Base-by-base conservation (phyloP, 2,329 filamentous ascomycete genomes). In the Penicillium sp. region DNA sequence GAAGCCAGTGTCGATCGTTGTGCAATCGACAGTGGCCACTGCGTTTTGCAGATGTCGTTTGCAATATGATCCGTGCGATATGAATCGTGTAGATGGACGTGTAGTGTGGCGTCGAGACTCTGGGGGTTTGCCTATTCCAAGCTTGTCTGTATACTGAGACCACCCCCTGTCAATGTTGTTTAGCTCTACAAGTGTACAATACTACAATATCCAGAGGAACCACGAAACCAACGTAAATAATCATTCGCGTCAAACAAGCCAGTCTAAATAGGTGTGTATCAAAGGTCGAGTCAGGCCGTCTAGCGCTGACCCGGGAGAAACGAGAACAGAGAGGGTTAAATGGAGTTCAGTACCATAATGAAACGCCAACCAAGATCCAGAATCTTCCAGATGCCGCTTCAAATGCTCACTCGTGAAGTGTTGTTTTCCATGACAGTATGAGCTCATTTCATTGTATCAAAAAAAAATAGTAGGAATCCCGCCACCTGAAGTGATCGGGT, bases 351-450 rank as follows among this genome's bases (percentile, higher is more conserved):
- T 57, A 67, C 59, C 59, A 63, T 62, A 52, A 64, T 63, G 61
- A 62, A 64, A 69, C 65, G 66, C 65, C 63, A 65, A 65, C 62
- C 62, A 64, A 63, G 54, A 67, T 65, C 51, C 41, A 68, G 65
- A 54, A 45, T 64, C 64, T 67, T 60, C 64, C 64, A 64, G 63
- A 68, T 63, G 60, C 61, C 67, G 68, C 67, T 71, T 66, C 64
- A 63, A 59, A 70, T 66, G 63, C 59, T 63, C 54, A 56, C 55
- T 58, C 55, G 52, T 59, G 60, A 62, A 36, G 51, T 59, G 56
- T 54, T 51, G 59, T 59, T 61, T 56, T 57, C 60, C 59, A 48
- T 61, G 54, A 57, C 42, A 39, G 48, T 59, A 53, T 58, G 57
- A 62, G 48, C 54, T 65, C 62, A 56, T 54, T 63, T 57, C 44